These are phyloP conservation scores for Tetrapisispora pingtungensis DNA, from an alignment of 805 yeast genomes.

Conservation along the genomic window DNA sequence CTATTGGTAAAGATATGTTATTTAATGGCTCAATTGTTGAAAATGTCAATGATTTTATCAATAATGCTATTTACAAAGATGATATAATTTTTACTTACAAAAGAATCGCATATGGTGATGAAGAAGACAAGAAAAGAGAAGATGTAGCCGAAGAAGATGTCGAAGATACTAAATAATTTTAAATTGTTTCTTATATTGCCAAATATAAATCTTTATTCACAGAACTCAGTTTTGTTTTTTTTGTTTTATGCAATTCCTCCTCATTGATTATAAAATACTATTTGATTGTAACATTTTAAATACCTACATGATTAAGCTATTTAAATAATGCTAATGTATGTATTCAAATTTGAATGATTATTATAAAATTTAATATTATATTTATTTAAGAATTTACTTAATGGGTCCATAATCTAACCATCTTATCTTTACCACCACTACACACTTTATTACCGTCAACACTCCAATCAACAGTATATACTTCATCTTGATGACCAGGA, in stretches of 20 bases:
- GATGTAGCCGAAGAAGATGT: background rate
- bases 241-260: no score
- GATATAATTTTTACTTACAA: conserved; percentile 3
- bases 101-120: background rate
- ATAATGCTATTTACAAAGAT: background rate
- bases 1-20: background rate
- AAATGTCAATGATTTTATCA: background rate
- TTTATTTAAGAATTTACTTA: conserved; percentile 12
- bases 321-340: no score
- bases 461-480: conserved; percentile 96
- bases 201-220: no score
- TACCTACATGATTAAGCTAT: no score
- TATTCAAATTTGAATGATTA: background rate
- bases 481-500: conserved; percentile 95
- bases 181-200: no score
- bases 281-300: no score
- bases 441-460: conserved; percentile 87
- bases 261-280: no score
- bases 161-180: background rate
- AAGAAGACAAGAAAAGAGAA: background rate
- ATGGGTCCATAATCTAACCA: conserved; percentile 89
- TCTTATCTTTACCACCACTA: conserved; percentile 96
- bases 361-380: no score
- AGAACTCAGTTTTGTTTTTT: no score
- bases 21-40: background rate